A percentile compares a stretch with the other conserved stretches of the same genome.
phyloP scores from a whole-genome alignment of 2,329 filamentous ascomycete species.

The Pestalotiopsis fici region DNA sequence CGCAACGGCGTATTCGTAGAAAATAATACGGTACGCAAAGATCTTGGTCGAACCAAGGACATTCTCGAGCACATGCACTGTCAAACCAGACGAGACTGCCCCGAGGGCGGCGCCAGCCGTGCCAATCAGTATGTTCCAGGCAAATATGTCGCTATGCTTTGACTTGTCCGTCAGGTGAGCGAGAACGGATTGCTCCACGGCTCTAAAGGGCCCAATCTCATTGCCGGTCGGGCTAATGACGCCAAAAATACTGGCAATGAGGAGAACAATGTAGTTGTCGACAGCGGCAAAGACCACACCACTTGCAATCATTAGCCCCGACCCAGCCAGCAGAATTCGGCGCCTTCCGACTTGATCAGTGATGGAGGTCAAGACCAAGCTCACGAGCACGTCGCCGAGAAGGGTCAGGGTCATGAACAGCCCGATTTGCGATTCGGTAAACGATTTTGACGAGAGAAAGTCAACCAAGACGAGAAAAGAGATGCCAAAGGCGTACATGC shows the following conservation, averaged over 20 bases:
- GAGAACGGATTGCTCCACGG: constrained; percentile 58
- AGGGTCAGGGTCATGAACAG: constrained; percentile 47
- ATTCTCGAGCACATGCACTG: constrained; percentile 47
- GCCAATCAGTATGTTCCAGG: constrained; percentile 60
- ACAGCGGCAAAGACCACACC: constrained; percentile 37
- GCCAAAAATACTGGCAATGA: constrained; percentile 39
- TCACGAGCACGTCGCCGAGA: constrained; percentile 42
- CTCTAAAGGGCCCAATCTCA: constrained; percentile 61
- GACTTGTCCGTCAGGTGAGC: constrained; percentile 50
- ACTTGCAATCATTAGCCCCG: constrained; percentile 36
- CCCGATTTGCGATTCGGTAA: constrained; percentile 39
- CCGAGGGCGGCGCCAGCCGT: constrained; percentile 62
- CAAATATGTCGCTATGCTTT: constrained; percentile 53
- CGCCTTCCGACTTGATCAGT: constrained; percentile 40
- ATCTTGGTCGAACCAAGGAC: constrained; percentile 26
- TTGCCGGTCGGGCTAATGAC: constrained; percentile 50
- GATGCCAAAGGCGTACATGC: neutral
- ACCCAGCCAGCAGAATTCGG: constrained; percentile 35
- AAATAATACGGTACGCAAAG: constrained; percentile 25
- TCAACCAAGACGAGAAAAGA: constrained; percentile 17
- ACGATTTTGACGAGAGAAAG: constrained; percentile 36
- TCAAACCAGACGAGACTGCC: constrained; percentile 58
- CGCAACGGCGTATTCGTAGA: constrained; percentile 53
- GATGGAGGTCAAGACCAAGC: constrained; percentile 41
- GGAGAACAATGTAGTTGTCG: constrained; percentile 39